These are phyloP conservation scores for Yamadazyma nakazawae DNA, from an alignment of 805 yeast species.

Conservation along the genomic window DNA sequence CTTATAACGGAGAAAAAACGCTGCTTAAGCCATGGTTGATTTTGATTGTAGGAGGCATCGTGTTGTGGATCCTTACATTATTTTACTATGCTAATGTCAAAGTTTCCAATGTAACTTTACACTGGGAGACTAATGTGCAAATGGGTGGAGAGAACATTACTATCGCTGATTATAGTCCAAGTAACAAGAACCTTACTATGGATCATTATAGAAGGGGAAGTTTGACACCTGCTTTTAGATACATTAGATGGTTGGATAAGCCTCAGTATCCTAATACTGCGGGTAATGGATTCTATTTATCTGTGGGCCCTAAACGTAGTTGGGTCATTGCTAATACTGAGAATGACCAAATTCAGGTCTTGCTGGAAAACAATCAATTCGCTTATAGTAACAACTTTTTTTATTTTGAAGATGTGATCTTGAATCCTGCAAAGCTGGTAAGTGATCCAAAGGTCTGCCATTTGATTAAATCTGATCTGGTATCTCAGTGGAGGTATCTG, in stretches of 20 bases:
- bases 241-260: constrained; percentile 27
- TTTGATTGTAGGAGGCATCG: not conserved
- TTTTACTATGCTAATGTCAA: constrained; percentile 12
- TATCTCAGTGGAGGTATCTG: constrained; percentile 43
- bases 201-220: constrained; percentile 21
- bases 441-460: constrained; percentile 43
- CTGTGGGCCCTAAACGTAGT: constrained; percentile 9
- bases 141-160: constrained; percentile 29
- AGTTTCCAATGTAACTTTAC: constrained; percentile 2
- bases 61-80: constrained; percentile 9
- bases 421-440: constrained; percentile 42
- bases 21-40: not conserved
- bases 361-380: constrained; percentile 35
- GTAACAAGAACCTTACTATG: constrained; percentile 27
- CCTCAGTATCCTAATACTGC: constrained; percentile 29
- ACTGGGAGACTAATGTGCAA: constrained; percentile 10
- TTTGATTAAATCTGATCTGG: constrained; percentile 51
- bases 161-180: constrained; percentile 26
- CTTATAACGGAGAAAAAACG: constrained; percentile 14
- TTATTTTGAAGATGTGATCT: constrained; percentile 26
- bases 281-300: constrained; percentile 30
- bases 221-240: constrained; percentile 15
- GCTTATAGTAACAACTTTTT: constrained; percentile 39
- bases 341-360: constrained; percentile 16
- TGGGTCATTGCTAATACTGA: constrained; percentile 26